Evolutionary conservation across 2,329 filamentous ascomycete genomes (phyloP).

Genomic region (Dissoconium aciculare): DNA sequence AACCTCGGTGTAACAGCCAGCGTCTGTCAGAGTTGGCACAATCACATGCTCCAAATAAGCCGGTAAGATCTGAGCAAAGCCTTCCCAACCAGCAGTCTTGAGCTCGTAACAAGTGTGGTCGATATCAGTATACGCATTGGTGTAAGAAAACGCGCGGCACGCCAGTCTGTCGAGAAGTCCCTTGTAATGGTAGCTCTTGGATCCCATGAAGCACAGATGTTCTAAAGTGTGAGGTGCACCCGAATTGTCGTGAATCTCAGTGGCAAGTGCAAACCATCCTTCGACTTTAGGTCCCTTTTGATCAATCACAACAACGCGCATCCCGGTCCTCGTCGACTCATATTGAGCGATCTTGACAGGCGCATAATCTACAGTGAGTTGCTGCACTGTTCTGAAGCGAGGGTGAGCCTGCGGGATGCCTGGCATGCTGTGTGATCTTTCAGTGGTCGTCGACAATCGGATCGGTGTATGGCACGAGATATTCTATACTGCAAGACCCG

Average conservation of each 20-base stretch:
- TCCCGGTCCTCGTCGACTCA: constrained; percentile 84
- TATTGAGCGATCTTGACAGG: constrained; percentile 83
- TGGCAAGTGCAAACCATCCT: constrained; percentile 89
- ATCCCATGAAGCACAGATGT: constrained; percentile 50
- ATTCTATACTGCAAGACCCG: no score
- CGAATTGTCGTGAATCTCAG: constrained; percentile 94
- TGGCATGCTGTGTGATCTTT: constrained; percentile 16
- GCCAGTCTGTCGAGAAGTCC: constrained; percentile 89
- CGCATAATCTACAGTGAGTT: constrained; percentile 80
- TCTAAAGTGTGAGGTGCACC: constrained; percentile 54
- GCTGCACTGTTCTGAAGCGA: constrained; percentile 70
- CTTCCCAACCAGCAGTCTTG: constrained; percentile 91
- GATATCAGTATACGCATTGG: constrained; percentile 93
- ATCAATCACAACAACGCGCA: constrained; percentile 86
- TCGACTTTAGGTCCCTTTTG: constrained; percentile 87
- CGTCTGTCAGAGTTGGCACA: constrained; percentile 79
- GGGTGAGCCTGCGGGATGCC: constrained; percentile 26
- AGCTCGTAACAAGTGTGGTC: constrained; percentile 95
- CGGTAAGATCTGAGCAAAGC: constrained; percentile 85
- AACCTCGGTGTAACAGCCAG: constrained; percentile 86
- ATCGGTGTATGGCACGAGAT: no score
- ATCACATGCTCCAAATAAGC: constrained; percentile 93
- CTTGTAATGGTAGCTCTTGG: constrained; percentile 85
- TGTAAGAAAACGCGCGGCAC: constrained; percentile 80
- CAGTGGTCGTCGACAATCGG: no score